These are phyloP conservation scores for Capronia americana DNA, from an alignment of 2,329 filamentous ascomycete genomes.

Conservation along the genomic window DNA sequence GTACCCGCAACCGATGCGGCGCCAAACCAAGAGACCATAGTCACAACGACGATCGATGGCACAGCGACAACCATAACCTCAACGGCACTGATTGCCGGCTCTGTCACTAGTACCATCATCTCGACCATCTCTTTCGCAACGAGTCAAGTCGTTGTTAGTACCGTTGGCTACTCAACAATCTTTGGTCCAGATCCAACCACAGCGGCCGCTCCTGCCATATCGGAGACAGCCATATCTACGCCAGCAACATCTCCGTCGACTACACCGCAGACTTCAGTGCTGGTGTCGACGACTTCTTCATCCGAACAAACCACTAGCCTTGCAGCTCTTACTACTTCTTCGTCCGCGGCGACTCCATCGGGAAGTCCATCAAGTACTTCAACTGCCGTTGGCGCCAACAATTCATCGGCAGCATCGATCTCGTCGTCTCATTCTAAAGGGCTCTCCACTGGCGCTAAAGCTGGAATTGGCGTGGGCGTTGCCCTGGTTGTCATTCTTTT, in stretches of 20 bases:
- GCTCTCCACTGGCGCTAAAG: constrained; percentile 34
- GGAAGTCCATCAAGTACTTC: constrained; percentile 1
- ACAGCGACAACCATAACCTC: constrained; percentile 17
- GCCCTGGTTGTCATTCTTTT: constrained; percentile 26
- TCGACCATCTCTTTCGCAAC: constrained; percentile 30
- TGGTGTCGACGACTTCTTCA: background rate
- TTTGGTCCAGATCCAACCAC: constrained; percentile 27
- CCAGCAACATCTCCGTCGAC: background rate
- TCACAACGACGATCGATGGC: constrained; percentile 31
- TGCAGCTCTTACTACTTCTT: background rate
- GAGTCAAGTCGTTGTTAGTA: constrained; percentile 28
- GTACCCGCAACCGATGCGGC: constrained; percentile 24
- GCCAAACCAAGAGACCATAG: constrained; percentile 8
- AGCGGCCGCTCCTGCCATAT: constrained; percentile 18
- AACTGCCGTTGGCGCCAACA: constrained; percentile 7
- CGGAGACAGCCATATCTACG: background rate
- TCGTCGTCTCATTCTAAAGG: constrained; percentile 21
- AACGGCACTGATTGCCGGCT: constrained; percentile 15
- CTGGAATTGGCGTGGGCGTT: constrained; percentile 36
- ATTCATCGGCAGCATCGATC: constrained; percentile 4
- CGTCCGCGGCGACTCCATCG: constrained; percentile 2
- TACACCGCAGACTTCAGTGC: background rate
- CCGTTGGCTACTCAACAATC: constrained; percentile 30
- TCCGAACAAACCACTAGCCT: background rate
- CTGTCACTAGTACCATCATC: constrained; percentile 30